These are phyloP conservation scores for Neonectria faginata DNA, from an alignment of 2,329 filamentous ascomycete genomes.

Conservation along the genomic window DNA sequence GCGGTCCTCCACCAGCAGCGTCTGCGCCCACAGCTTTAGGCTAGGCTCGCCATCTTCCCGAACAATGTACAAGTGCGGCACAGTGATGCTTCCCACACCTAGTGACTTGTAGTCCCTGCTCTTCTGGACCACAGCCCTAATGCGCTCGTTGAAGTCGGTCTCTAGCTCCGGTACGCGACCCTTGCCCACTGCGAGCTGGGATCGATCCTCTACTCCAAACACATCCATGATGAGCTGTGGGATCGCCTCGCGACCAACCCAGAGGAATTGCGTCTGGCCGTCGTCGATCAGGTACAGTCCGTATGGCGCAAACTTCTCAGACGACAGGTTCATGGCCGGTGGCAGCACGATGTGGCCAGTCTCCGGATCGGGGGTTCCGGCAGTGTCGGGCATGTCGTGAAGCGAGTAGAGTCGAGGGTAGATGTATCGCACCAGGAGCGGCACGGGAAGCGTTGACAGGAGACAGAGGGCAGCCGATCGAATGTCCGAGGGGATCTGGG, in stretches of 20 bases:
- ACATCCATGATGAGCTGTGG: constrained; percentile 90
- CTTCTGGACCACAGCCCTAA: constrained; percentile 91
- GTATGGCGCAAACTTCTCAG: constrained; percentile 86
- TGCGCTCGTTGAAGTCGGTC: constrained; percentile 95
- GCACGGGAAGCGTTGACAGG: constrained; percentile 91
- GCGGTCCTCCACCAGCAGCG: constrained; percentile 91
- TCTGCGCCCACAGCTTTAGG: constrained; percentile 96
- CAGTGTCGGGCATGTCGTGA: constrained; percentile 96
- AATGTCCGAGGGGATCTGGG: constrained; percentile 93
- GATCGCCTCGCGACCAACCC: constrained; percentile 93
- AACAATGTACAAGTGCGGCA: constrained; percentile 92
- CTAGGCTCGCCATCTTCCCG: constrained; percentile 96
- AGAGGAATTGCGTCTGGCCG: constrained; percentile 96
- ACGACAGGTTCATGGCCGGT: constrained; percentile 85
- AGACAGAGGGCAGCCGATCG: constrained; percentile 92
- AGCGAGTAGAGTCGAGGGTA: constrained; percentile 87
- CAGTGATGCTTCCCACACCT: constrained; percentile 91
- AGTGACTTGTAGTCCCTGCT: constrained; percentile 87
- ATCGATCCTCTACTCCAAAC: constrained; percentile 87
- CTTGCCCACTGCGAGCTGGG: constrained; percentile 91
- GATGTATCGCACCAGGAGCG: constrained; percentile 92
- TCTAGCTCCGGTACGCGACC: constrained; percentile 86
- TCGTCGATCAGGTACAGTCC: constrained; percentile 97
- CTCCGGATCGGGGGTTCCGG: constrained; percentile 84
- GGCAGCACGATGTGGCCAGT: constrained; percentile 92